Percentiles rank a stretch among this genome's conserved stretches.
Evolutionary conservation across 352 stramenopile species (phyloP).

Genomic region (Lagenidium sp.): DNA sequence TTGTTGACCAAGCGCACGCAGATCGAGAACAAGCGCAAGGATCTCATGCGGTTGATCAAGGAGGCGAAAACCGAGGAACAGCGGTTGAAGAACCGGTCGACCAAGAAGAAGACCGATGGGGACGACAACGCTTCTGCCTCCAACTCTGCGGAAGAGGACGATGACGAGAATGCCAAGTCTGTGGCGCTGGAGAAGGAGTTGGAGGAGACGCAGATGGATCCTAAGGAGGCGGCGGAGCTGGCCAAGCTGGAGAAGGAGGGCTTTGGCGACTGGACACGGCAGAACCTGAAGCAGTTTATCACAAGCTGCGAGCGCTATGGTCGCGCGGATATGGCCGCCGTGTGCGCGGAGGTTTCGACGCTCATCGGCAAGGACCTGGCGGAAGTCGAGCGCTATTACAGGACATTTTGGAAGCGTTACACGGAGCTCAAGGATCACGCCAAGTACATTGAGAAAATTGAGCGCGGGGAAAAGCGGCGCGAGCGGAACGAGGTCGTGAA

Average conservation of each 20-base stretch:
- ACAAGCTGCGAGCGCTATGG: conserved; percentile 92
- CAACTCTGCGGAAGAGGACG: conserved; percentile 55
- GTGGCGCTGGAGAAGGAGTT: conserved; percentile 73
- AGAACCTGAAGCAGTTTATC: conserved; percentile 86
- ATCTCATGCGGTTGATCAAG: conserved; percentile 73
- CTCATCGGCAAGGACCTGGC: conserved; percentile 86
- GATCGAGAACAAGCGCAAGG: conserved; percentile 86
- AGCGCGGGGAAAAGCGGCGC: conserved; percentile 95
- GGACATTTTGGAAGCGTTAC: conserved; percentile 94
- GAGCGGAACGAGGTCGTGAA: conserved; percentile 94
- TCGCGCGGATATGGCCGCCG: conserved; percentile 82
- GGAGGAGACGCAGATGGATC: conserved; percentile 63
- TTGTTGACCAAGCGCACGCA: conserved; percentile 83
- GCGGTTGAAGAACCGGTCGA: conserved; percentile 52
- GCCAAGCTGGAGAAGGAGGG: conserved; percentile 79
- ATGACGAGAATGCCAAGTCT: conserved; percentile 32
- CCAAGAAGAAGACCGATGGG: conserved; percentile 49
- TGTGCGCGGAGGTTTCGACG: conserved; percentile 87
- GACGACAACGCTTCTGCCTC: conserved; percentile 28
- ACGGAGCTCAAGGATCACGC: conserved; percentile 88
- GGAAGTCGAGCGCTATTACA: conserved; percentile 94
- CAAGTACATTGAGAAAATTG: conserved; percentile 94
- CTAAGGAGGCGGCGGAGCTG: conserved; percentile 54
- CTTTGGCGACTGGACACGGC: conserved; percentile 94
- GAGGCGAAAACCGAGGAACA: conserved; percentile 80